These are phyloP conservation scores for Trypanosoma cruzi DNA, from an alignment of 208 protist genomes.

Conservation along the genomic window DNA sequence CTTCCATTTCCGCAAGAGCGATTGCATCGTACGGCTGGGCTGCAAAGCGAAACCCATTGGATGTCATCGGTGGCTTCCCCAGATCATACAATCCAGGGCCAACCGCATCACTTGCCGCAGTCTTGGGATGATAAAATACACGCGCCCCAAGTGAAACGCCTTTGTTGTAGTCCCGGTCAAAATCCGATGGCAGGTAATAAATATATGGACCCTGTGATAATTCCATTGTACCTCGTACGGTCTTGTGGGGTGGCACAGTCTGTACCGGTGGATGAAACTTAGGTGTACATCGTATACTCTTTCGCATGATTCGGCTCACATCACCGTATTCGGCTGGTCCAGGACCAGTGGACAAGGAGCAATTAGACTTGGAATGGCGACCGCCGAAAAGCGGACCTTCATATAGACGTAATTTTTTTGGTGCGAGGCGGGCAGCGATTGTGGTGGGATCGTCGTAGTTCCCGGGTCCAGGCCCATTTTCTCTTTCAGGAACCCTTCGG, in stretches of 20 bases:
- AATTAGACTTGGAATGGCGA: slow-evolving; percentile 38
- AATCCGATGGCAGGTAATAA: slow-evolving; percentile 66
- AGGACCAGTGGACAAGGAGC: slow-evolving; percentile 27
- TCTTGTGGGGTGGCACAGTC: background rate
- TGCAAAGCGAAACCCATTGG: slow-evolving; percentile 33
- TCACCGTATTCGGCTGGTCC: slow-evolving; percentile 59
- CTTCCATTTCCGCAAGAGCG: background rate
- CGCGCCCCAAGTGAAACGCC: slow-evolving; percentile 53
- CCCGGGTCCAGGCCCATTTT: slow-evolving; percentile 51
- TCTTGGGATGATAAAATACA: background rate
- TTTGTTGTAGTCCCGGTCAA: slow-evolving; percentile 76
- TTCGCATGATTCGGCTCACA: slow-evolving; percentile 49
- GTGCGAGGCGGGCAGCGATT: slow-evolving; percentile 49
- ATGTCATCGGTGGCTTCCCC: slow-evolving; percentile 10
- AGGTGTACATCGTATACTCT: slow-evolving; percentile 51
- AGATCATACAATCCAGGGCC: slow-evolving; percentile 23
- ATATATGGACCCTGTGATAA: background rate
- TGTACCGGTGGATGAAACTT: slow-evolving; percentile 38
- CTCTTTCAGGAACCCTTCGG: slow-evolving; percentile 24
- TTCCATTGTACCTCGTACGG: background rate
- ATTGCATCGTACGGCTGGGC: slow-evolving; percentile 26
- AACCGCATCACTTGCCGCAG: background rate
- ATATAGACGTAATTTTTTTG: slow-evolving; percentile 32
- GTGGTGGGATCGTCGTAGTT: slow-evolving; percentile 80
- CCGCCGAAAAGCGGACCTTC: slow-evolving; percentile 60